Evolutionary conservation across 768 basidiomycete species (phyloP), one percentile per base, ranked within the genome.

Genomic region (Russula foetens): DNA sequence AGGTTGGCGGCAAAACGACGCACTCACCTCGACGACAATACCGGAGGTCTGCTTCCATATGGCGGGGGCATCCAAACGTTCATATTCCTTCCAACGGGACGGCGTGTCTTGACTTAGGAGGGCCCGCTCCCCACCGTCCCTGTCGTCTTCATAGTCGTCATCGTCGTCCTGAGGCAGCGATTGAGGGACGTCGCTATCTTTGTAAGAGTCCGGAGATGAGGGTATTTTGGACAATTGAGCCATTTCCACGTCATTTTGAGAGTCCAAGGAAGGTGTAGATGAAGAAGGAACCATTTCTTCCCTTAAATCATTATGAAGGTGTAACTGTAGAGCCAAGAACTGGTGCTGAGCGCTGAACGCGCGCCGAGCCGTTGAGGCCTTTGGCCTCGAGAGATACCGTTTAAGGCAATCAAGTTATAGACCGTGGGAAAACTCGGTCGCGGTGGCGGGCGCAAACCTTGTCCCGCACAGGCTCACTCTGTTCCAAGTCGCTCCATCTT

Each of bases 21-120:
- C 7, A 29, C 78, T 46, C 67, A 90, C 90, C 81, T 92, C 88
- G 24, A 87, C 69, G 43, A 90, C 84, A 53, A 91, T 88, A 39
- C 78, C 71, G 65, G 76, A 76, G 11, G 83, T 75, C 67, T 84
- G 84, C 1, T 73, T 68, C 86, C 86, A 88, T 15, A 77, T 56
- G 7, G 29, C 21, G 14, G 48, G 26, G 19, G 35, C 38, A 12
- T 53, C 66, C 55, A 54, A 44, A 62, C 68, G 63, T 8, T 15
- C 2, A 48, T 67, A 69, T 52, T 71, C 70, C 1, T 59, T 67
- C 8, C 67, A 70, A n/a, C 69, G 69, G 7, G 68, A 68, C 44
- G 71, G 67, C 28, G 65, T 67, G 33, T 67, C 68, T 45, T 72
- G 64, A 21, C 70, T 73, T 2, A 87, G 72, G 5, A 88, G 71